Percentiles rank a stretch among this genome's conserved stretches.
Conservation (phyloP, 1,284 basidiomycete species). For the Apiotrichum akiyoshidainum region DNA sequence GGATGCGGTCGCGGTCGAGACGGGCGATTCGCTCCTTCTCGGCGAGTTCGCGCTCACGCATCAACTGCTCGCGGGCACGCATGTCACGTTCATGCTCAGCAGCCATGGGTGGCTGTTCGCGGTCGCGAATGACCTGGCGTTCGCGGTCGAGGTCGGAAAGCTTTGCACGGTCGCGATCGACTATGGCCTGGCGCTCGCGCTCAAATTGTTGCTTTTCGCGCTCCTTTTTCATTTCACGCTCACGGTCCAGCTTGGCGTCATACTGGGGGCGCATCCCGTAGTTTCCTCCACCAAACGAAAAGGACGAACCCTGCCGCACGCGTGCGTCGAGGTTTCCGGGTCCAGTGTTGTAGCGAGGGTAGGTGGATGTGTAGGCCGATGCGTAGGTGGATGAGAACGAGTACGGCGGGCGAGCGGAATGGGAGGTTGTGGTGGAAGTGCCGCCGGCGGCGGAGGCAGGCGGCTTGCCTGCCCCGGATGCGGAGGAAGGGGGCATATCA, state of each 20-base stretch:
- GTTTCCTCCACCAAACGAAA: neutral
- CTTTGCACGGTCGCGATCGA: neutral
- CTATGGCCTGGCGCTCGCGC: conserved; percentile 8
- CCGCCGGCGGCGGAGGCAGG: neutral
- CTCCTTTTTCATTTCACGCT: conserved; percentile 9
- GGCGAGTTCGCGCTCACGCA: conserved; percentile 14
- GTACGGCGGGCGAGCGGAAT: conserved; percentile 17
- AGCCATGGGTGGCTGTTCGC: conserved; percentile 6
- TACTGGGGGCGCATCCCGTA: neutral
- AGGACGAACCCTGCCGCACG: neutral
- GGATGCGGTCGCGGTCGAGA: conserved; percentile 10
- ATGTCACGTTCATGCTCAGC: too few relatives aligned
- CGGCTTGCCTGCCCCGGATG: neutral
- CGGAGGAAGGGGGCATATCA: conserved; percentile 4
- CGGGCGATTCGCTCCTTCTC: conserved; percentile 12
- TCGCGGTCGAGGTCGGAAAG: conserved; percentile 1
- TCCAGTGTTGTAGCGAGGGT: conserved; percentile 14
- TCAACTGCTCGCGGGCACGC: neutral
- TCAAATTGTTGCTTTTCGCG: conserved; percentile 9
- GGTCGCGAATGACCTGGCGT: neutral
- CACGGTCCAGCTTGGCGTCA: conserved; percentile 9
- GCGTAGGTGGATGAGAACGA: conserved; percentile 24
- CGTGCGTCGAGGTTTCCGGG: neutral
- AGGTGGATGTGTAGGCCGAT: conserved; percentile 20
- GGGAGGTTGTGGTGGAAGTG: conserved; percentile 7